phyloP scores from a whole-genome alignment of 176 grass and related monocot species.

The Triticum dicoccoides region DNA sequence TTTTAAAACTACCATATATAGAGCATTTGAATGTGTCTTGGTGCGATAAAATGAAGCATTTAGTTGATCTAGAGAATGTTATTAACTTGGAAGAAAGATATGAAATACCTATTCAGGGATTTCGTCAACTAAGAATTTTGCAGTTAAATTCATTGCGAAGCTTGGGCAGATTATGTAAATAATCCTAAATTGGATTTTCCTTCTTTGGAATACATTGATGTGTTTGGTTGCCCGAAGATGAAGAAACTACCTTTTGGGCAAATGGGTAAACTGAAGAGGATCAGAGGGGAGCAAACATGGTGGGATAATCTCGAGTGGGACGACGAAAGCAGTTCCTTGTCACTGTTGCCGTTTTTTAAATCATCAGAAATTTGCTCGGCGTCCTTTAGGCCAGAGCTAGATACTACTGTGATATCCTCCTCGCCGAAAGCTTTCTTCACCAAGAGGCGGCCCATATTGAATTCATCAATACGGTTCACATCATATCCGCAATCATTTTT shows the following conservation, averaged over 20 bases:
- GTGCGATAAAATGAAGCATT: constrained; percentile 30
- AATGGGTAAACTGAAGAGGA: constrained; percentile 23
- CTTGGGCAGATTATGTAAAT: constrained; percentile 17
- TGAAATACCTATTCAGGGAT: background rate
- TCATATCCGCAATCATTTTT: constrained; percentile 9
- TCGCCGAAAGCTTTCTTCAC: background rate
- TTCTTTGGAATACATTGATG: constrained; percentile 37
- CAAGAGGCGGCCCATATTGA: constrained; percentile 22
- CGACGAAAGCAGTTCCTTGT: too few relatives aligned
- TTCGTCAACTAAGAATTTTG: constrained; percentile 1
- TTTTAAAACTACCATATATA: constrained; percentile 24
- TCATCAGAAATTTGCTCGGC: too few relatives aligned
- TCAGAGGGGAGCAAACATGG: too few relatives aligned
- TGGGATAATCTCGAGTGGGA: too few relatives aligned
- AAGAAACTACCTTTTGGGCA: constrained; percentile 13
- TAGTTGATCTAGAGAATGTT: constrained; percentile 11
- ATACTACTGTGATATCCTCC: too few relatives aligned
- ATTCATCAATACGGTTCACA: constrained; percentile 14
- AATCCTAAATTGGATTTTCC: constrained; percentile 14
- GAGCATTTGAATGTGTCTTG: constrained; percentile 32
- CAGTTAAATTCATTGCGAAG: constrained; percentile 24
- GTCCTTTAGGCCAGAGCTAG: too few relatives aligned
- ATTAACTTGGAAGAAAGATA: background rate
- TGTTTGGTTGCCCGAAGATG: constrained; percentile 31
- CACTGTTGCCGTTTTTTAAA: too few relatives aligned